Percentiles rank a stretch among this genome's conserved stretches.
Conservation (phyloP, 2,329 filamentous ascomycete genomes). For the Penicillium aurantiogriseum region DNA sequence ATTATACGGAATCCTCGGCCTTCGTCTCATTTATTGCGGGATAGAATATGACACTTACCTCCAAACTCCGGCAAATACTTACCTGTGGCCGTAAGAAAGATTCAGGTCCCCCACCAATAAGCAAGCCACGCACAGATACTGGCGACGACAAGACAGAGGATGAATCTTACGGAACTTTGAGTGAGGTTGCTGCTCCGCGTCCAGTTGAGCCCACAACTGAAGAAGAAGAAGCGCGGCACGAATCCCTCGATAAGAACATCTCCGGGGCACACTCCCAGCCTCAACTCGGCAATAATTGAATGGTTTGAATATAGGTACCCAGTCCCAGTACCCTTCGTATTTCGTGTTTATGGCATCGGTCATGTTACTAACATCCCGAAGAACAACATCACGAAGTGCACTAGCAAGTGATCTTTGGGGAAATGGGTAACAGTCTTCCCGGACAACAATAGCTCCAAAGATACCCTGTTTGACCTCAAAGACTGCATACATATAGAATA, state of each 20-base stretch:
- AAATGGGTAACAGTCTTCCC: background rate
- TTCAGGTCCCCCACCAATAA: background rate
- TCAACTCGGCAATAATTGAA: slow-evolving; percentile 7
- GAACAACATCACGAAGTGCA: background rate
- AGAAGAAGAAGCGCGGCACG: background rate
- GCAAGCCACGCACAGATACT: background rate
- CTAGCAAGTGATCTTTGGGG: too few relatives aligned
- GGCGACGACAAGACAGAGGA: background rate
- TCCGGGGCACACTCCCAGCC: background rate
- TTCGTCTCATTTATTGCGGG: background rate
- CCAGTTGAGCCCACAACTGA: background rate
- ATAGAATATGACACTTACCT: background rate
- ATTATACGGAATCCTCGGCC: background rate
- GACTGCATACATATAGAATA: background rate
- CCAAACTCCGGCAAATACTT: background rate
- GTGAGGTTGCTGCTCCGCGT: background rate
- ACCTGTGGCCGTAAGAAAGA: background rate
- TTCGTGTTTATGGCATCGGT: background rate
- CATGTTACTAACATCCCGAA: background rate
- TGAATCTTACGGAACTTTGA: background rate
- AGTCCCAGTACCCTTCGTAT: too few relatives aligned
- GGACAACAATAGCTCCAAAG: too few relatives aligned
- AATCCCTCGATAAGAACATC: background rate
- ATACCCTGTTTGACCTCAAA: background rate
- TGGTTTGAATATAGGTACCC: background rate